Base-by-base conservation (phyloP, 2,329 filamentous ascomycete genomes). In the Aspergillus bombycis region DNA sequence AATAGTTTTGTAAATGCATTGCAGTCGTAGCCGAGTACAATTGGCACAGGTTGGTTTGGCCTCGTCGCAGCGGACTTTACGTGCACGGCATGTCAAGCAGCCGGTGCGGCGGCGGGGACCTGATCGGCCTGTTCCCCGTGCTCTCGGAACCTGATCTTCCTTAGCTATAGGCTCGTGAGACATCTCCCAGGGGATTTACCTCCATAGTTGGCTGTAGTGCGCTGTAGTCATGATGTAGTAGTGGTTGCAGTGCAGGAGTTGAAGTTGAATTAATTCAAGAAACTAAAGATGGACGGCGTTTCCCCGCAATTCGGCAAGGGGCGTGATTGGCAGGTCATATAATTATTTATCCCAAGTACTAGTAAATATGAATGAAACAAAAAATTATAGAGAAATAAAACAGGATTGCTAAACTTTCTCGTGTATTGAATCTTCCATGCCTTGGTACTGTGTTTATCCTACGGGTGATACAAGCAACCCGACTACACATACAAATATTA, bases 51-150 rank as follows among this genome's bases (percentile, higher is more conserved):
- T 68, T 8, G 76, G 75, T 58, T 77, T 77, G 10, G 67, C 45
- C 61, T 78, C 75, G 61, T 77, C 74, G 62, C 75, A 77, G 56
- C 74, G 74, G 30, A 77, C 75, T 62, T 77, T 77, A 57, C 75
- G 74, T 32, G 73, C 69, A 54, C 75, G 68, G 62, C 75, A 77
- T 57, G 75, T 77, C 57, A 77, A 60, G 58, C 75, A 77, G 28
- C 75, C 75, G 12, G 74, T 76, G 55, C 74, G 69, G 52, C 74
- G 69, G 50, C 75, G 75, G 36, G 75, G 75, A 38, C 75, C 75
- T 48, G 75, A 77, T 45, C 75, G 71, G 55, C 75, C 75, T 58
- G 70, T 64, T 61, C 75, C 75, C 62, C 71, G 74, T 61, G 75
- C 72, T 70, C 66, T 69, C 61, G 71, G 72, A 60, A 66, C 62